Base-by-base conservation (phyloP, 768 basidiomycete genomes). In the Polyporus arcularius region DNA sequence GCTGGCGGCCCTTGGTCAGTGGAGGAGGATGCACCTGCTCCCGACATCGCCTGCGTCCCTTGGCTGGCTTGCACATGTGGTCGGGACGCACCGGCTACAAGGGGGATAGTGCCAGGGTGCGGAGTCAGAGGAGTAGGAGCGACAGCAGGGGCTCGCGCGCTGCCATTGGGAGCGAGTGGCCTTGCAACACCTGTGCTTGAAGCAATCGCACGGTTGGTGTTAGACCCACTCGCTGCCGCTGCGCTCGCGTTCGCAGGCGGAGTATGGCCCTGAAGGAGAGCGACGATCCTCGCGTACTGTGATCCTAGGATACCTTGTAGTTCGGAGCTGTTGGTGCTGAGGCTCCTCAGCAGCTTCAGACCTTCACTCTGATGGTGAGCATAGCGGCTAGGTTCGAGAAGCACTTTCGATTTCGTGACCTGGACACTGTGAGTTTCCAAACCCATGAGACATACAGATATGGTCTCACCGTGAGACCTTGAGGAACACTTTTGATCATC, bases 401-500 rank as follows among this genome's bases (percentile, higher is more conserved):
- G 42, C 21, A 21, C 26, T 12, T 62, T 49, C 3, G 39, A 39
- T 42, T 62, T 65, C 14, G 38, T 55, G 16, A 62, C 42, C 61
- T 65, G 6, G 14, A 45, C 43, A 7, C 9, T 7, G n/a, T 21
- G n/a, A 11, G 2, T 16, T 45, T n/a, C 7, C 43, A n/a, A n/a
- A 45, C 43, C 6, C 7, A 11, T 3, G 16, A n/a, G 21, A n/a
- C 43, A 45, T n/a, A n/a, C n/a, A n/a, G n/a, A 45, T 7, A 2
- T 2, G 43, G 30, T 46, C 64, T 9, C 48, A 68, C 67, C 54
- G 6, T 46, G 10, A 68, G 14, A 1, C 63, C 63, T 45, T 68
- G 65, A 3, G 65, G 65, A 35, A 10, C 10, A 35, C 5, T 35
- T 15, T 32, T 35, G 26, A 66, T 55, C 12, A 46, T 63, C 14